A percentile compares a stretch with the other conserved stretches of the same genome.
Conservation (phyloP, 2,329 filamentous ascomycete genomes). For the Botrytis medusae region DNA sequence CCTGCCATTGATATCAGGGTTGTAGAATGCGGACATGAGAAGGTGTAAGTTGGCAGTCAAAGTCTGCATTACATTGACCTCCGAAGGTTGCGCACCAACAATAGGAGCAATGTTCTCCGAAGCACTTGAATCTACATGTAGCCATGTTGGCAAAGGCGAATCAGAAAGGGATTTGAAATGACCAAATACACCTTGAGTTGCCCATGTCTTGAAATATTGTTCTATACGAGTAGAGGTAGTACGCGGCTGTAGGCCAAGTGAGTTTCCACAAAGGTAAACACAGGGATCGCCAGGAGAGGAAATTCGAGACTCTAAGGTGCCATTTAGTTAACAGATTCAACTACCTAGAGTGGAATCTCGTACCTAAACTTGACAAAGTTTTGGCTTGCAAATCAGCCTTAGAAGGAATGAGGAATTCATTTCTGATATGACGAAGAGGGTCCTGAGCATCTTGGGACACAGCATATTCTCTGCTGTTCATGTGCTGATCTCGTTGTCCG, state of each 20-base stretch:
- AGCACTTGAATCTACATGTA: constrained; percentile 69
- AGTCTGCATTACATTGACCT: constrained; percentile 79
- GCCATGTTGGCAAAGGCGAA: constrained; percentile 62
- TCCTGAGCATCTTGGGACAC: constrained; percentile 58
- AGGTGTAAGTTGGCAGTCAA: constrained; percentile 77
- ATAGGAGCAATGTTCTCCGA: constrained; percentile 66
- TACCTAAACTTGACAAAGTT: constrained; percentile 33
- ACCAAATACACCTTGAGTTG: constrained; percentile 71
- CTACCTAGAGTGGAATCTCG: constrained; percentile 16
- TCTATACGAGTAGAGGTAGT: constrained; percentile 63
- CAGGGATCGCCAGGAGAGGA: constrained; percentile 29
- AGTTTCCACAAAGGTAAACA: constrained; percentile 79
- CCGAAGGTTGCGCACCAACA: constrained; percentile 65
- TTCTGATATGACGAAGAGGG: constrained; percentile 58
- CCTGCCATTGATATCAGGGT: constrained; percentile 54
- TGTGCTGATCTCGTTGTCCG: constrained; percentile 25
- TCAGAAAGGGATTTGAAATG: constrained; percentile 68
- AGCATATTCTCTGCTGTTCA: constrained; percentile 37
- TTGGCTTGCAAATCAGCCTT: constrained; percentile 65
- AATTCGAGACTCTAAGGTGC: constrained; percentile 28
- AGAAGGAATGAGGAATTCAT: constrained; percentile 76
- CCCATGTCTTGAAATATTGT: constrained; percentile 72
- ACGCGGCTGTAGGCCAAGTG: constrained; percentile 71
- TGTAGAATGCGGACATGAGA: constrained; percentile 76
- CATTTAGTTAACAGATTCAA: constrained; percentile 13